A percentile compares a stretch with the other conserved stretches of the same genome.
Evolutionary conservation across 1,139 yeast genomes (phyloP).

Genomic region (Schizosaccharomyces versatilis): DNA sequence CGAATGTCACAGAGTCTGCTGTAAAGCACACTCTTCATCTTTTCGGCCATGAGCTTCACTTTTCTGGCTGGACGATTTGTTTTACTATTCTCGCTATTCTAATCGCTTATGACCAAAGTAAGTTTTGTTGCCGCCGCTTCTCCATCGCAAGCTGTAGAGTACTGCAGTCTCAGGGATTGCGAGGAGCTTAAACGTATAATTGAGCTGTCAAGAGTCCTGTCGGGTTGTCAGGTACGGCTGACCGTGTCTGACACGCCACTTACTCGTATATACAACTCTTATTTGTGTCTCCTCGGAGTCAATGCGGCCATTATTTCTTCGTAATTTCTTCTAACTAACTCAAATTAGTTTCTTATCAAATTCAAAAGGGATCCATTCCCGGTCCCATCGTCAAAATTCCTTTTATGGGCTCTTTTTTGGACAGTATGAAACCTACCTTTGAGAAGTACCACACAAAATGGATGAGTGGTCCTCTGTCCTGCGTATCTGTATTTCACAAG

Average conservation of each 20-base stretch:
- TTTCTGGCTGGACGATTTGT: not conserved
- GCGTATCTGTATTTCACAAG: slow-evolving; percentile 93
- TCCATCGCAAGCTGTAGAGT: not conserved
- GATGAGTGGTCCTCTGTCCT: slow-evolving; percentile 81
- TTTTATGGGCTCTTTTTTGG: slow-evolving; percentile 84
- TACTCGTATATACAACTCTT: no score
- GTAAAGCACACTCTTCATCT: not conserved
- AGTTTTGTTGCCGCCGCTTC: not conserved
- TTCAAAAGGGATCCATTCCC: slow-evolving; percentile 65
- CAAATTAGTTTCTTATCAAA: slow-evolving; percentile 33
- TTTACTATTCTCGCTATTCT: not conserved
- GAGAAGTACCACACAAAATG: slow-evolving; percentile 83
- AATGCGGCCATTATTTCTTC: not conserved
- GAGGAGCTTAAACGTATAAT: not conserved
- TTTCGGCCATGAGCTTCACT: not conserved
- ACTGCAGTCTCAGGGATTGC: not conserved
- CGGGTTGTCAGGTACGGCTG: no score
- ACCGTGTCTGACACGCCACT: no score
- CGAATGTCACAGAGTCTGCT: no score
- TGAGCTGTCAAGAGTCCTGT: no score
- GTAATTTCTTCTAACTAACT: not conserved
- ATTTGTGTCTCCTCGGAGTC: not conserved
- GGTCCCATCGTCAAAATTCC: slow-evolving; percentile 84
- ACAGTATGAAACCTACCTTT: slow-evolving; percentile 87
- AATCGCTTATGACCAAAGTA: slow-evolving; percentile 2